A percentile compares a stretch with the other conserved stretches of the same genome.
phyloP scores from a whole-genome alignment of 2,329 filamentous ascomycete genomes.

The Cordyceps cicadae region DNA sequence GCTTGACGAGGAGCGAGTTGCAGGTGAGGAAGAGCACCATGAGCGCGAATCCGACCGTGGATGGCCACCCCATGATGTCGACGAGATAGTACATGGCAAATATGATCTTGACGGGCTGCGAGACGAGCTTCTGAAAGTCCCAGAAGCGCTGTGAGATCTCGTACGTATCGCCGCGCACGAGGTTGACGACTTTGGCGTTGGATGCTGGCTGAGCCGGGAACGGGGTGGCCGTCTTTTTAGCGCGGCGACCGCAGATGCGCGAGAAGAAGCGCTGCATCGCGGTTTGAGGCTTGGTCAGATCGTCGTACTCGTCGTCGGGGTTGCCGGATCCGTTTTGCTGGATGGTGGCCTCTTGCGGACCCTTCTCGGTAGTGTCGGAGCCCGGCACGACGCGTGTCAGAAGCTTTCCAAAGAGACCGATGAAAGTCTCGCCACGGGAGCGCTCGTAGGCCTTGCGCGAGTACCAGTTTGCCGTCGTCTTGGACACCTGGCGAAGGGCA shows the following conservation, averaged over 20 bases:
- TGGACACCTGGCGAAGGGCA: constrained; percentile 24
- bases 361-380: constrained; percentile 30
- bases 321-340: neutral
- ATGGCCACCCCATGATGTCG: constrained; percentile 71
- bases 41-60: constrained; percentile 63
- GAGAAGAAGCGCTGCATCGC: constrained; percentile 14
- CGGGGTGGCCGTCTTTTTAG: constrained; percentile 17
- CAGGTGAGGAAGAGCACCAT: constrained; percentile 60
- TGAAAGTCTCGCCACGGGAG: constrained; percentile 61
- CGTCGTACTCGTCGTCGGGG: neutral
- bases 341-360: constrained; percentile 16
- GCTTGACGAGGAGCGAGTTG: constrained; percentile 59
- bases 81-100: constrained; percentile 58
- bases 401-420: constrained; percentile 29
- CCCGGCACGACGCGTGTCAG: constrained; percentile 35
- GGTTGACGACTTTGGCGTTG: constrained; percentile 83
- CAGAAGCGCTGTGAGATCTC: constrained; percentile 78
- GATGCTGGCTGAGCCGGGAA: constrained; percentile 51
- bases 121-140: constrained; percentile 72
- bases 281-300: neutral
- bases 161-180: constrained; percentile 76
- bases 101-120: constrained; percentile 67
- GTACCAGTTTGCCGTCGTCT: constrained; percentile 57
- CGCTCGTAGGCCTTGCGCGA: constrained; percentile 77
- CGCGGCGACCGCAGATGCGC: constrained; percentile 16